Percentiles rank a stretch among this genome's conserved stretches.
phyloP scores from a whole-genome alignment of 371 early-diverging fungal genomes.

The Rhizopus delemar region DNA sequence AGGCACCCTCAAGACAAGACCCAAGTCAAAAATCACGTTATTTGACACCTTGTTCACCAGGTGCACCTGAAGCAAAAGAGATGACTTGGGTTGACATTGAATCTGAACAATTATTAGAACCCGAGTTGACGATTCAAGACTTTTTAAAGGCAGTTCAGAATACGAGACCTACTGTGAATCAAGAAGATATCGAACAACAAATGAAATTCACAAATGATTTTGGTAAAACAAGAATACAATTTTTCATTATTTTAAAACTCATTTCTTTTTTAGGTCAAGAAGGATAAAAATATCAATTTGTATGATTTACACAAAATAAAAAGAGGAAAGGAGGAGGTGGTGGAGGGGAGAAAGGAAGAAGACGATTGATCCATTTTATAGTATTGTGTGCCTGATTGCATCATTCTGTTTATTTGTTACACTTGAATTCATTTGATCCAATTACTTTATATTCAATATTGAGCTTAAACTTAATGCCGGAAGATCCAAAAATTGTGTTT shows the following conservation, averaged over 20 bases:
- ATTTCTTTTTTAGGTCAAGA: slow-evolving; percentile 30
- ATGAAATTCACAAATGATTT: slow-evolving; percentile 89
- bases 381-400: too few relatives aligned
- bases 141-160: slow-evolving; percentile 82
- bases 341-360: too few relatives aligned
- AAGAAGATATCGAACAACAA: slow-evolving; percentile 78
- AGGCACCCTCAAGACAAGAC: slow-evolving; percentile 67
- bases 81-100: slow-evolving; percentile 90
- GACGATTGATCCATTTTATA: too few relatives aligned
- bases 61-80: slow-evolving; percentile 85
- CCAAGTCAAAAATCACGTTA: slow-evolving; percentile 52
- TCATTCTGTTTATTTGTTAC: too few relatives aligned
- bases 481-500: too few relatives aligned
- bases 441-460: too few relatives aligned
- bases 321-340: too few relatives aligned
- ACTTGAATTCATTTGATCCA: too few relatives aligned
- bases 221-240: slow-evolving; percentile 48
- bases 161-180: slow-evolving; percentile 85
- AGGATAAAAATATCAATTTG: slow-evolving; percentile 19
- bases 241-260: neutral
- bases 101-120: slow-evolving; percentile 88
- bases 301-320: too few relatives aligned
- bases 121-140: slow-evolving; percentile 80
- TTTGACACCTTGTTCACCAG: slow-evolving; percentile 95
- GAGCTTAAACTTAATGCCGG: too few relatives aligned